These are phyloP conservation scores for Kondoa malvinella DNA, from an alignment of 768 basidiomycete species.

Conservation along the genomic window DNA sequence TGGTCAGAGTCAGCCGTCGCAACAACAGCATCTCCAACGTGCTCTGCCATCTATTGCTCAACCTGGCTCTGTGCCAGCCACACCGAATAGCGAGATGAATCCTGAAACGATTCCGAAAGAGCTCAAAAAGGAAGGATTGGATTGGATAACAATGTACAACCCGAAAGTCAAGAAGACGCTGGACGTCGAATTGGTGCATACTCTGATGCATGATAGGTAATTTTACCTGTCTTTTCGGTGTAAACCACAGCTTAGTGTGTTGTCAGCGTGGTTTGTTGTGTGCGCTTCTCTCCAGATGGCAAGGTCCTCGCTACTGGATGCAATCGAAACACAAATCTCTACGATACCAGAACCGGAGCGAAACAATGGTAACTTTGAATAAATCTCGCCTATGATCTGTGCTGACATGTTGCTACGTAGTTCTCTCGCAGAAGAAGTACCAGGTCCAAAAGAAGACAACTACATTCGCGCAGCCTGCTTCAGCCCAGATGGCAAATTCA, in stretches of 20 bases:
- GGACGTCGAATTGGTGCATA: constrained; percentile 66
- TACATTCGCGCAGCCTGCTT: constrained; percentile 79
- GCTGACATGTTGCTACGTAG: constrained; percentile 30
- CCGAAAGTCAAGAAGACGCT: constrained; percentile 58
- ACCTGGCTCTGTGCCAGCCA: background rate
- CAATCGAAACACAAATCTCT: constrained; percentile 88
- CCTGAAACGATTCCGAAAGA: constrained; percentile 33
- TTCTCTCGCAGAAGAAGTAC: constrained; percentile 60
- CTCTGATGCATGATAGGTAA: constrained; percentile 77
- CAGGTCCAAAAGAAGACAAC: constrained; percentile 52
- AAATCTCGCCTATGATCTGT: too few species aligned
- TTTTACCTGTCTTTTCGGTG: background rate
- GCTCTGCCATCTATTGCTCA: background rate
- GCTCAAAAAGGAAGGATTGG: constrained; percentile 50
- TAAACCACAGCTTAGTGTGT: background rate
- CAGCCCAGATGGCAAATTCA: constrained; percentile 51
- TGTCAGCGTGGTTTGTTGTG: constrained; percentile 63
- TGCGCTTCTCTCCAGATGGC: constrained; percentile 84
- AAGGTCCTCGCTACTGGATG: constrained; percentile 87
- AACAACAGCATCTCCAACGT: background rate
- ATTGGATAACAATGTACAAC: constrained; percentile 83
- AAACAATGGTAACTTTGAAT: constrained; percentile 68
- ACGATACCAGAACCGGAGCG: constrained; percentile 67
- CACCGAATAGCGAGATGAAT: constrained; percentile 11
- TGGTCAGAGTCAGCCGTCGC: background rate